Percentiles rank a stretch among this genome's conserved stretches.
phyloP scores from a whole-genome alignment of 2,329 filamentous ascomycete species.

The Pseudogymnoascus sp. region DNA sequence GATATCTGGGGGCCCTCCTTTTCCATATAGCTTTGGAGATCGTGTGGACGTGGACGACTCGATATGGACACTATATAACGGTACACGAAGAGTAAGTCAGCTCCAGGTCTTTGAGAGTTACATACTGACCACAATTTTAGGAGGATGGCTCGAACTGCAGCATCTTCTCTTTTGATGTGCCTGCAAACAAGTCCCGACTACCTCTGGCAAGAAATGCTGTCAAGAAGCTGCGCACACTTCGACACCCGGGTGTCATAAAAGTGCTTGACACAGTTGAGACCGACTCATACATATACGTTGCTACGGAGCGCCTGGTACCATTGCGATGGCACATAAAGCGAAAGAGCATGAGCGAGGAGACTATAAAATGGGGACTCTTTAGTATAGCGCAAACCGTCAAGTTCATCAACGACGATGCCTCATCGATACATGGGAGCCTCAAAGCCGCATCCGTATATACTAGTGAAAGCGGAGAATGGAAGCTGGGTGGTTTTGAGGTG shows the following conservation, averaged over 20 bases:
- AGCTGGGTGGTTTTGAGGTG: constrained; percentile 86
- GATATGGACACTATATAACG: constrained; percentile 95
- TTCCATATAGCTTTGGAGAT: constrained; percentile 90
- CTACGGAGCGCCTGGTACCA: constrained; percentile 83
- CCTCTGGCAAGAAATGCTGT: constrained; percentile 89
- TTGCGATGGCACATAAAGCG: constrained; percentile 85
- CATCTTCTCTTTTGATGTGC: constrained; percentile 92
- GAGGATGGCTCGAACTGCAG: constrained; percentile 93
- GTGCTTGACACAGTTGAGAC: constrained; percentile 95
- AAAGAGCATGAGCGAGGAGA: constrained; percentile 83
- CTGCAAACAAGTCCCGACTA: constrained; percentile 70
- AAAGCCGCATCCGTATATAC: constrained; percentile 84
- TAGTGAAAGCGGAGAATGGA: constrained; percentile 97
- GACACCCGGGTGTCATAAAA: constrained; percentile 91
- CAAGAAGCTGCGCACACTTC: constrained; percentile 84
- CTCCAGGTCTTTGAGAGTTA: not conserved
- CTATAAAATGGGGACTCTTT: constrained; percentile 92
- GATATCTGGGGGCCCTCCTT: constrained; percentile 88
- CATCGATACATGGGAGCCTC: constrained; percentile 83
- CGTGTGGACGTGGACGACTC: constrained; percentile 87
- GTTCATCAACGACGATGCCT: constrained; percentile 91
- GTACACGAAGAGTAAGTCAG: constrained; percentile 67
- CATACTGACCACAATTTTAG: constrained; percentile 40
- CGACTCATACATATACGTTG: constrained; percentile 91
- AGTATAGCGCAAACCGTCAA: constrained; percentile 87